Conservation (phyloP, 257 asterid genomes). For the Parsonsia alboflavescens region DNA sequence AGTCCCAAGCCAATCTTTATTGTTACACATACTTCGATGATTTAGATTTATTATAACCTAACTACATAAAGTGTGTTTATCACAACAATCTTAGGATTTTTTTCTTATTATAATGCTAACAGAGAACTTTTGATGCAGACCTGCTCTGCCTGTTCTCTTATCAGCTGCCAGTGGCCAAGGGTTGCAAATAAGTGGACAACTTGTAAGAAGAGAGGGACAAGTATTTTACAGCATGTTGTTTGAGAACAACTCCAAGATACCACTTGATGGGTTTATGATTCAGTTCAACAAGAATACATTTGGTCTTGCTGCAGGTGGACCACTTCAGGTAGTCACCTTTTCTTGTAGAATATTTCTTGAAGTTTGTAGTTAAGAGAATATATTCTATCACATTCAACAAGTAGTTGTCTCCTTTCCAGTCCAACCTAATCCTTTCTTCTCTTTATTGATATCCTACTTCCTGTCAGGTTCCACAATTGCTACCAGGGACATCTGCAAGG, state of each 20-base stretch:
- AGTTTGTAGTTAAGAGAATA: not conserved
- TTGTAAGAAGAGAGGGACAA: slow-evolving; percentile 79
- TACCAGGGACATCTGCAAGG: slow-evolving; percentile 82
- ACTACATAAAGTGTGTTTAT: not conserved
- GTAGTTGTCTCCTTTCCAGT: not conserved
- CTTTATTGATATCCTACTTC: slow-evolving; percentile 13
- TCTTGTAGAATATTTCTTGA: not conserved
- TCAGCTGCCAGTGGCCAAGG: slow-evolving; percentile 88
- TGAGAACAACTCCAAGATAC: slow-evolving; percentile 69
- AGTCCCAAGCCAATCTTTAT: not conserved
- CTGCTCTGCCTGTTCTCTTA: slow-evolving; percentile 71
- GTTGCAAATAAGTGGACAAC: slow-evolving; percentile 90
- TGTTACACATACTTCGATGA: slow-evolving; percentile 15
- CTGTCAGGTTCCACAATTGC: slow-evolving; percentile 70
- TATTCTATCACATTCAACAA: not conserved
- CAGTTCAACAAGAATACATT: slow-evolving; percentile 97
- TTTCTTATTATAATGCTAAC: not conserved
- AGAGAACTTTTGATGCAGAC: slow-evolving; percentile 46
- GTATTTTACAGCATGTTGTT: slow-evolving; percentile 88
- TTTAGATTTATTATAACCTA: not conserved
- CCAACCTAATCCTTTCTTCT: not conserved
- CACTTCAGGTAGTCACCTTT: slow-evolving; percentile 64
- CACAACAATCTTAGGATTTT: not conserved
- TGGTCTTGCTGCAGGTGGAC: slow-evolving; percentile 90
- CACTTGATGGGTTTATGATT: slow-evolving; percentile 97